Conservation (phyloP, 2,329 filamentous ascomycete species). For the Apiospora hydei region DNA sequence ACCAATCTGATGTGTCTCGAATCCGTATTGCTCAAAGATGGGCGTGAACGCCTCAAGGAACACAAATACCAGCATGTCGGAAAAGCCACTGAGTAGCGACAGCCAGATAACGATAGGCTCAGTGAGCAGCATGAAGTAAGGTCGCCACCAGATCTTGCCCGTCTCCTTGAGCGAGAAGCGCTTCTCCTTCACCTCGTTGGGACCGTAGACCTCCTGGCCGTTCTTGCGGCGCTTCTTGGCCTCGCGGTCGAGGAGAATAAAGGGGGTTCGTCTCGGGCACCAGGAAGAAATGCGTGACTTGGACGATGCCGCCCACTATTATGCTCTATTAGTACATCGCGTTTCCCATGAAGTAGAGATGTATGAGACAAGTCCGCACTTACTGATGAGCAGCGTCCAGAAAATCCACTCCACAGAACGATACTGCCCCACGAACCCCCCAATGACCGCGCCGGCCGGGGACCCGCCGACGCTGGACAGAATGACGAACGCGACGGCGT, state of each 20-base stretch:
- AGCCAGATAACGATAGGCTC: slow-evolving; percentile 69
- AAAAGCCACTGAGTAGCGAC: slow-evolving; percentile 67
- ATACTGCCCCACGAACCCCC: slow-evolving; percentile 58
- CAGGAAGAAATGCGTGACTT: slow-evolving; percentile 59
- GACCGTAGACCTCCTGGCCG: slow-evolving; percentile 53
- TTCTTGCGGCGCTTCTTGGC: slow-evolving; percentile 62
- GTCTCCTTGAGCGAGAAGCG: slow-evolving; percentile 52
- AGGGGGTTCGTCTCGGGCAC: slow-evolving; percentile 67
- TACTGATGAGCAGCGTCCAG: slow-evolving; percentile 64
- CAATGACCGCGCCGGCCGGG: slow-evolving; percentile 60
- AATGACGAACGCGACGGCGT: slow-evolving; percentile 67
- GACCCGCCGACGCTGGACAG: slow-evolving; percentile 63
- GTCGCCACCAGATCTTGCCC: slow-evolving; percentile 61
- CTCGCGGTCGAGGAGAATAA: slow-evolving; percentile 63
- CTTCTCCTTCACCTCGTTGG: slow-evolving; percentile 54
- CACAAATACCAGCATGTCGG: slow-evolving; percentile 71
- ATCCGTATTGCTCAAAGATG: slow-evolving; percentile 67
- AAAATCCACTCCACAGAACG: slow-evolving; percentile 66
- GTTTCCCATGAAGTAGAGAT: too few relatives aligned
- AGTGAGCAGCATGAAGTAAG: slow-evolving; percentile 67
- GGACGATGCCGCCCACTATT: slow-evolving; percentile 56
- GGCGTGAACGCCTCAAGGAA: slow-evolving; percentile 68
- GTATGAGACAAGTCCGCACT: not conserved
- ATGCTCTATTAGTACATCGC: not conserved
- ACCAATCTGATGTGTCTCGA: slow-evolving; percentile 48